Evolutionary conservation across 2,329 filamentous ascomycete genomes (phyloP).

Genomic region (Cladosporium sp.): DNA sequence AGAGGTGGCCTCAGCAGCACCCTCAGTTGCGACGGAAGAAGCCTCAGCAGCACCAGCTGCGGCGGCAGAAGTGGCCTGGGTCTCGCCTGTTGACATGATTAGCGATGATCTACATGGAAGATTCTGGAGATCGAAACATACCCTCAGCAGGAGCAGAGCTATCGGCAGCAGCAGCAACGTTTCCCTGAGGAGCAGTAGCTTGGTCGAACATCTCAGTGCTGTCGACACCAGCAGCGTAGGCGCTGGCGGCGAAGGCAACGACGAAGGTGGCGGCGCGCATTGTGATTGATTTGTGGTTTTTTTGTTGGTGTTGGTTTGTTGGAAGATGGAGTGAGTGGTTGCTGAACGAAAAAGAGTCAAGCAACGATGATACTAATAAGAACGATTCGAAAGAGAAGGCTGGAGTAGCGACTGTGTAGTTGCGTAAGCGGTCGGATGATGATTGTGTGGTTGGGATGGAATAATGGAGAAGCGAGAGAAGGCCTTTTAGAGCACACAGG

Average conservation of each 20-base stretch:
- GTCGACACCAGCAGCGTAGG: slow-evolving; percentile 1
- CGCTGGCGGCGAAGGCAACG: slow-evolving; percentile 14
- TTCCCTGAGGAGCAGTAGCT: neutral
- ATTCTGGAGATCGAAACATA: neutral
- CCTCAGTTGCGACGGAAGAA: neutral
- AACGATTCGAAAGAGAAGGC: neutral
- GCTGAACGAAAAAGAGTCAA: neutral
- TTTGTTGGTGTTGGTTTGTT: slow-evolving; percentile 12
- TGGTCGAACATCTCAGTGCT: neutral
- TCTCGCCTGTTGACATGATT: neutral
- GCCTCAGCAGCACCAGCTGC: neutral
- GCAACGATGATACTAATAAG: neutral
- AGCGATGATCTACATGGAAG: neutral
- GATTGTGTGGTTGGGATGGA: neutral
- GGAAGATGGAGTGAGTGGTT: neutral
- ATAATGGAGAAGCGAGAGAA: neutral
- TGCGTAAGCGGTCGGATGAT: slow-evolving; percentile 2
- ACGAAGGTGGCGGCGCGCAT: slow-evolving; percentile 15
- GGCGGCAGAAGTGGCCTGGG: neutral
- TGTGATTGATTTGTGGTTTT: slow-evolving; percentile 12
- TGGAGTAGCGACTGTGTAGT: slow-evolving; percentile 12
- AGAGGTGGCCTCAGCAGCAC: slow-evolving; percentile 1
- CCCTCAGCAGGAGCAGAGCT: neutral
- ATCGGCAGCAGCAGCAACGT: neutral
- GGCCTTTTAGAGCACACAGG: slow-evolving; percentile 7